Percentiles rank a stretch among this genome's conserved stretches.
These are phyloP conservation scores for Curvularia sp. DNA, from an alignment of 2,329 filamentous ascomycete genomes.

Conservation along the genomic window DNA sequence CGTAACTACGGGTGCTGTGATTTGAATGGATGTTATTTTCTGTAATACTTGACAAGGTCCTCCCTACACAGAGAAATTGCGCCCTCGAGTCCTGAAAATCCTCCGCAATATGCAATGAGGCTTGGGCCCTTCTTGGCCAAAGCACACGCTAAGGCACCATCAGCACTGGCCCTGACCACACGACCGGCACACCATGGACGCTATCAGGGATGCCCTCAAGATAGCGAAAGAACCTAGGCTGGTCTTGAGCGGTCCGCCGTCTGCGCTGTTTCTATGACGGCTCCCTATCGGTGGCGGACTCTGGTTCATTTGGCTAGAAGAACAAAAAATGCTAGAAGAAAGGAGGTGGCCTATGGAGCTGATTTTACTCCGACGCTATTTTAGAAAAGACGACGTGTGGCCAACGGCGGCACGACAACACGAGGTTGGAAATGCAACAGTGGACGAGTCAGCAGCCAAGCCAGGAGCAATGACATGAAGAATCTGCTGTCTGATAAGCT, in stretches of 20 bases:
- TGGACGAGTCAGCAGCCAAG: background rate
- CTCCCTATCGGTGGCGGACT: conserved; percentile 1
- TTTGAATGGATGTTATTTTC: background rate
- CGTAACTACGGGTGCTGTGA: background rate
- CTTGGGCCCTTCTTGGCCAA: conserved; percentile 9
- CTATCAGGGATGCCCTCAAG: conserved; percentile 1
- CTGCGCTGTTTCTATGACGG: background rate
- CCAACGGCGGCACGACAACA: conserved; percentile 2
- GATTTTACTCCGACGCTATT: background rate
- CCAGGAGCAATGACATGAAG: background rate
- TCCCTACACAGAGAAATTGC: background rate
- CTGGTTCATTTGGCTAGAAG: background rate
- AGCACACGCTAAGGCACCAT: conserved; percentile 6
- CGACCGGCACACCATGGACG: conserved; percentile 11
- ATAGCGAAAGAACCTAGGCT: conserved; percentile 6
- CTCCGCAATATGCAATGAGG: conserved; percentile 13
- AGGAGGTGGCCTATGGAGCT: background rate
- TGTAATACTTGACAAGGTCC: conserved; percentile 1
- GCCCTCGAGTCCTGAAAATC: conserved; percentile 9
- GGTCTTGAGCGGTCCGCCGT: conserved; percentile 6
- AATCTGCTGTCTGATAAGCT: background rate
- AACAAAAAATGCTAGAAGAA: background rate
- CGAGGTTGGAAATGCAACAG: conserved; percentile 5
- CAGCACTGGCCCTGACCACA: conserved; percentile 4
- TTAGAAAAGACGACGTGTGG: conserved; percentile 2